Percentiles rank a stretch among this genome's conserved stretches.
phyloP scores from a whole-genome alignment of 352 stramenopile species.

The Blastocystis sp. region DNA sequence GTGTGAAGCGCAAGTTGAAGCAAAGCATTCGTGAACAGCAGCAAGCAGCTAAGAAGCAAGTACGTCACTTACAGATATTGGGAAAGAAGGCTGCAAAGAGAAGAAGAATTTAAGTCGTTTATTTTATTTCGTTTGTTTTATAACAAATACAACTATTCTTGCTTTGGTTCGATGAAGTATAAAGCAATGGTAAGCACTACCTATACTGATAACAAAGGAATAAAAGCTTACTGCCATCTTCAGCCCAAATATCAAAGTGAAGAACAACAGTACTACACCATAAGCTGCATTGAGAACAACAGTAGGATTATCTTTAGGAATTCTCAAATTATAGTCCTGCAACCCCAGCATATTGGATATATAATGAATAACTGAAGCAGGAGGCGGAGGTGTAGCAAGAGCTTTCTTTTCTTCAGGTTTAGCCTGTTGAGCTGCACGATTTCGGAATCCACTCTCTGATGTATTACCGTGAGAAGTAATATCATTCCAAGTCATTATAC shows the following conservation, averaged over 20 bases:
- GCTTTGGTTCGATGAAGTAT: background rate
- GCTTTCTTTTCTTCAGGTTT: background rate
- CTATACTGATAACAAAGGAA: background rate
- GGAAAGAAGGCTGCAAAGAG: slow-evolving; percentile 73
- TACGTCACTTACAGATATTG: slow-evolving; percentile 74
- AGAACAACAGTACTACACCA: background rate
- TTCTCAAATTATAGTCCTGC: background rate
- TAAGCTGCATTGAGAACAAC: background rate
- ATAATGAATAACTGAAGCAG: background rate
- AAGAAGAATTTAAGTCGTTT: slow-evolving; percentile 63
- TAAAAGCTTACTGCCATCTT: slow-evolving; percentile 10
- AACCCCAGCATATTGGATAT: background rate
- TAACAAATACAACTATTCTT: background rate
- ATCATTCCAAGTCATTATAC: slow-evolving; percentile 3
- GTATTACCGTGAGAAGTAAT: background rate
- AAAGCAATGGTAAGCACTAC: background rate
- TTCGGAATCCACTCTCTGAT: background rate
- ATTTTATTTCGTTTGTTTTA: background rate
- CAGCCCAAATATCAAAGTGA: slow-evolving; percentile 4
- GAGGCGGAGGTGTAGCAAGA: background rate
- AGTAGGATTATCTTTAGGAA: background rate
- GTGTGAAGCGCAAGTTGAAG: slow-evolving; percentile 80
- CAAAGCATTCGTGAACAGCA: slow-evolving; percentile 78
- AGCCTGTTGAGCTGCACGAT: background rate
- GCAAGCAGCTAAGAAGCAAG: slow-evolving; percentile 72